Percentiles rank a stretch among this genome's conserved stretches.
Conservation (phyloP, 1,139 yeast genomes). For the Taiozyma sp. region DNA sequence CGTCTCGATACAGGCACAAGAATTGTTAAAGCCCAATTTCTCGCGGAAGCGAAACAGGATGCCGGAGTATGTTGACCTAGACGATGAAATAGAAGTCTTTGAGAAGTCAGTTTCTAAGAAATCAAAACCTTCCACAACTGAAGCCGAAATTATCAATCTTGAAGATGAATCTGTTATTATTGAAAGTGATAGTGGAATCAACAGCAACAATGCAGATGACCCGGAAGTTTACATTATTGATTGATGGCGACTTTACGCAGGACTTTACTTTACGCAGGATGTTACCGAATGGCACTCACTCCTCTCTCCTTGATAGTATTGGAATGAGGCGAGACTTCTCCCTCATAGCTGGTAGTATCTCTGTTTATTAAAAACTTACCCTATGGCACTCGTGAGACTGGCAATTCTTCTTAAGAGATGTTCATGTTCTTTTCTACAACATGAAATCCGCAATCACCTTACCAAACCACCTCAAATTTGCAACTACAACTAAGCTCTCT, state of each 20-base stretch:
- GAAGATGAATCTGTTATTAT: constrained; percentile 3
- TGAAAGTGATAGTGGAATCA: background rate
- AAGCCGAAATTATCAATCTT: constrained; percentile 1
- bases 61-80: constrained; percentile 1
- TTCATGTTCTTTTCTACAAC: no score
- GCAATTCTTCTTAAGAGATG: no score
- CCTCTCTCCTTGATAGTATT: no score
- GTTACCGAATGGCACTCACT: no score
- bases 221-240: constrained; percentile 6
- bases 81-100: constrained; percentile 4
- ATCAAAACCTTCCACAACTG: background rate
- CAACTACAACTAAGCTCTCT: background rate
- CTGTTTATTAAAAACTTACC: background rate
- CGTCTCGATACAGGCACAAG: background rate
- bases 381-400: background rate
- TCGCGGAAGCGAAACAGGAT: background rate
- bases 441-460: no score
- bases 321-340: no score
- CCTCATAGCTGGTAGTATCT: no score
- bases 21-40: background rate
- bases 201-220: background rate
- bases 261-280: no score
- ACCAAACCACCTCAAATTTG: background rate
- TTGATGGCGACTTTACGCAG: background rate
- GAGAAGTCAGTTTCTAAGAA: background rate